Evolutionary conservation across 2,329 filamentous ascomycete genomes (phyloP).

Genomic region (Alternaria arborescens): DNA sequence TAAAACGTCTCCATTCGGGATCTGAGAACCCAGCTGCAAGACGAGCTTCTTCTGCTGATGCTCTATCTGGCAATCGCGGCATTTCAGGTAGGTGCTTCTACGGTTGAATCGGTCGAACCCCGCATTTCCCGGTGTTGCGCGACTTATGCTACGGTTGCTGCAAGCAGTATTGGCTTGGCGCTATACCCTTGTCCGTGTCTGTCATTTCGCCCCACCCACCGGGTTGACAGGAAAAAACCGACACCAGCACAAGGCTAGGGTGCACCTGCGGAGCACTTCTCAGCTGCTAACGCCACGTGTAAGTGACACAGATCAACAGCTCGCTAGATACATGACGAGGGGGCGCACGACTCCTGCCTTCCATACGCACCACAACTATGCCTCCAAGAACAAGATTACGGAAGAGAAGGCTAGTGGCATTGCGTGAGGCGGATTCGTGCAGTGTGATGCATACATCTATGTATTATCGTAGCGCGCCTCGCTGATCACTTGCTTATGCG

Average conservation of each 20-base stretch:
- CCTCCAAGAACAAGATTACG: neutral
- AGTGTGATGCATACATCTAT: neutral
- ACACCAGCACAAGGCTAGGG: neutral
- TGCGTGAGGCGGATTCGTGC: neutral
- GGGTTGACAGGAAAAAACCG: neutral
- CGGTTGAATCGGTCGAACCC: neutral
- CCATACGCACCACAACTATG: neutral
- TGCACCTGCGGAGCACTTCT: neutral
- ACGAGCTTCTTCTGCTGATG: neutral
- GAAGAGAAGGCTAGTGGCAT: neutral
- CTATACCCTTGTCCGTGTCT: neutral
- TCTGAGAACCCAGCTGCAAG: neutral
- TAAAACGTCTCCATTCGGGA: conserved; percentile 4
- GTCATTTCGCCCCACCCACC: neutral
- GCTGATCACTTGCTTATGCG: neutral
- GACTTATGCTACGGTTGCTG: neutral
- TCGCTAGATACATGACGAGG: neutral
- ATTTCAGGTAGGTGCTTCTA: neutral
- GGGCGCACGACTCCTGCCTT: neutral
- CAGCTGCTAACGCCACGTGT: neutral
- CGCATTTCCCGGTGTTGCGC: neutral
- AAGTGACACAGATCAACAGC: neutral
- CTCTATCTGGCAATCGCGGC: conserved; percentile 1
- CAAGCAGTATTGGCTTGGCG: neutral
- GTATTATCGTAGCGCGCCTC: neutral